phyloP scores from a whole-genome alignment of 495 filamentous ascomycete species.

The Emericellopsis terricola region DNA sequence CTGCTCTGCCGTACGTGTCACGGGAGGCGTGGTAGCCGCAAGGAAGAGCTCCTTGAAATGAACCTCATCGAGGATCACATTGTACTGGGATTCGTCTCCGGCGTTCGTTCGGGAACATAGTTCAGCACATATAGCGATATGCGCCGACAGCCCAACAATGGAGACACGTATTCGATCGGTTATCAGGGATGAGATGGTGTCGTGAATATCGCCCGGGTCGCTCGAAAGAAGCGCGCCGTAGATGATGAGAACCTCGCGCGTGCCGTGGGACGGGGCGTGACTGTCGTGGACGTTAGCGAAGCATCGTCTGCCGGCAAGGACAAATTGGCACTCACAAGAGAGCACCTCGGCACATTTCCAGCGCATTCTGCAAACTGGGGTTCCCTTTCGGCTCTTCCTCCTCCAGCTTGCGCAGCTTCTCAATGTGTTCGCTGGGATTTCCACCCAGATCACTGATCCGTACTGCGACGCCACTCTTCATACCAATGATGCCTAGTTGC shows the following conservation, averaged over 20 bases:
- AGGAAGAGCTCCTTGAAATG: constrained; percentile 83
- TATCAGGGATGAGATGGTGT: constrained; percentile 62
- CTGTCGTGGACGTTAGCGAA: too few species aligned
- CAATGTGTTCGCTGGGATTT: constrained; percentile 77
- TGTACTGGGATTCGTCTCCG: constrained; percentile 57
- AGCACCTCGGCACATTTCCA: constrained; percentile 82
- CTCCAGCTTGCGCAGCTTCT: constrained; percentile 46
- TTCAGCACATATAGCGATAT: constrained; percentile 82
- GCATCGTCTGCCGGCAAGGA: too few species aligned
- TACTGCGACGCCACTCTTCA: constrained; percentile 78
- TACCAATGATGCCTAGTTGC: constrained; percentile 76
- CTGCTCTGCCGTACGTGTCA: constrained; percentile 48
- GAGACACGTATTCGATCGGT: constrained; percentile 68
- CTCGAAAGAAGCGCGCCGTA: constrained; percentile 79
- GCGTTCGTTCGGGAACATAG: constrained; percentile 74
- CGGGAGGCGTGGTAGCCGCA: constrained; percentile 73
- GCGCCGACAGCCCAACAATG: constrained; percentile 77
- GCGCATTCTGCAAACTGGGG: constrained; percentile 82
- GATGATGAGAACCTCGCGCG: constrained; percentile 77
- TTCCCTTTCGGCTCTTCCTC: constrained; percentile 70
- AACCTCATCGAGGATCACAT: constrained; percentile 71
- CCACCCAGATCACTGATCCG: constrained; percentile 78
- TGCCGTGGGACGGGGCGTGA: constrained; percentile 84
- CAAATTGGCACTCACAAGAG: constrained; percentile 60
- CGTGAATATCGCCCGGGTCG: constrained; percentile 89